Conservation (phyloP, 129 eudicot genomes). For the Rutidosis leptorrhynchoides region DNA sequence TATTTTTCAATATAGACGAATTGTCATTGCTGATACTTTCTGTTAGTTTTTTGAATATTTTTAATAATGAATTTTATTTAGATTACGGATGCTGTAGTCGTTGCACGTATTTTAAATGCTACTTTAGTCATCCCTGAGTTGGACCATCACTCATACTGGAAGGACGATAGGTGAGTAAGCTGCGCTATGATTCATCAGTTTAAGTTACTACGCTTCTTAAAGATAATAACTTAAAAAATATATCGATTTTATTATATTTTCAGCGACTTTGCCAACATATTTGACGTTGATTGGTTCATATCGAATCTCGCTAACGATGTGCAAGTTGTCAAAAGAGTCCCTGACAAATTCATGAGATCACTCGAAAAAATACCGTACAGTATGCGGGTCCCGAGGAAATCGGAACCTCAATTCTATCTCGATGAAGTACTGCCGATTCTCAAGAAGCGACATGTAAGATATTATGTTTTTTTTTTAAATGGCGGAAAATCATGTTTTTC, state of each 20-base stretch:
- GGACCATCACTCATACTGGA: constrained; percentile 97
- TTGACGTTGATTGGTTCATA: constrained; percentile 92
- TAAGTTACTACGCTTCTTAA: not conserved
- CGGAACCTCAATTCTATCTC: constrained; percentile 81
- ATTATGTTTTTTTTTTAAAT: too few species aligned
- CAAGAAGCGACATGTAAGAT: constrained; percentile 78
- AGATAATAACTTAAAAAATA: too few species aligned
- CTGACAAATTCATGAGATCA: constrained; percentile 89
- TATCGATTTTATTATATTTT: constrained; percentile 9
- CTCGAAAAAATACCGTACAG: constrained; percentile 94
- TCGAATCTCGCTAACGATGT: constrained; percentile 83
- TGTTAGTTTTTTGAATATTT: not conserved
- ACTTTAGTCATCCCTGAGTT: constrained; percentile 91
- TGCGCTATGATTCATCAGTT: constrained; percentile 13
- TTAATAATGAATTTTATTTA: constrained; percentile 26
- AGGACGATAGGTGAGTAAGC: constrained; percentile 74
- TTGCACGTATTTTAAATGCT: constrained; percentile 90
- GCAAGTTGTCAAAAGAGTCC: constrained; percentile 73
- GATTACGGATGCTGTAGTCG: constrained; percentile 98
- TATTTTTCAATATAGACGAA: not conserved
- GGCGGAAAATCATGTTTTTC: too few species aligned
- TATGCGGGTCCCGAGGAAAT: constrained; percentile 98
- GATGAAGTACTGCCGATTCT: constrained; percentile 84
- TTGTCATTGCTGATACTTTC: constrained; percentile 2
- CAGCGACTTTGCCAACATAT: constrained; percentile 85